phyloP scores from a whole-genome alignment of 1,139 yeast species.

The Suhomyces choctaworum region DNA sequence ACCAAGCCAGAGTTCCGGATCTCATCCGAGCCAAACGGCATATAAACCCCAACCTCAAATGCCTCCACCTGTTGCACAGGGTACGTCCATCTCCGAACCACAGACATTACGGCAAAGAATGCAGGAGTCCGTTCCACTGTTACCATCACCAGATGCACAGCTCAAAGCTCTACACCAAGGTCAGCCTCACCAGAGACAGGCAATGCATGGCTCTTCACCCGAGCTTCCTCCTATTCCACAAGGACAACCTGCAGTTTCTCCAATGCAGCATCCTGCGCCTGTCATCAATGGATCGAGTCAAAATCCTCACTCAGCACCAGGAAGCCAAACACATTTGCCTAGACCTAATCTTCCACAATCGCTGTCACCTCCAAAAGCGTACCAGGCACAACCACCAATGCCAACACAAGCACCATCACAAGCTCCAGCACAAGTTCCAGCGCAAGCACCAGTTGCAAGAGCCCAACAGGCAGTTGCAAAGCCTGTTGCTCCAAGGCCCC shows the following conservation, averaged over 20 bases:
- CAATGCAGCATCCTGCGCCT: too few species aligned
- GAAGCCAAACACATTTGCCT: background rate
- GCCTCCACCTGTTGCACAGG: conserved; percentile 1
- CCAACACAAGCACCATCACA: conserved; percentile 1
- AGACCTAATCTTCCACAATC: background rate
- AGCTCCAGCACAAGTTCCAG: background rate
- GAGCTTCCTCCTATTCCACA: conserved; percentile 5
- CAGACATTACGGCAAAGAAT: background rate
- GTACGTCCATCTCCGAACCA: background rate
- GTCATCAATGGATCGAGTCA: too few species aligned
- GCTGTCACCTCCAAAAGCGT: background rate
- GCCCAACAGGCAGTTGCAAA: too few species aligned
- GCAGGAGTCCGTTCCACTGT: conserved; percentile 4
- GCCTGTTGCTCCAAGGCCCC: too few species aligned
- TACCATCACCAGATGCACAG: background rate
- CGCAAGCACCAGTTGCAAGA: background rate
- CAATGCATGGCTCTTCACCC: background rate
- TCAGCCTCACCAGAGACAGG: background rate
- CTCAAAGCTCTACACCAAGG: background rate
- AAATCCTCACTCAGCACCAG: too few species aligned
- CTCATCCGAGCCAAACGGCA: background rate
- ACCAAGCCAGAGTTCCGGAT: background rate
- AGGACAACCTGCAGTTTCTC: conserved; percentile 10
- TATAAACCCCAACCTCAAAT: background rate
- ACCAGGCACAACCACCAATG: background rate